Evolutionary conservation across 139 green algal genomes (phyloP).

Genomic region (Chloropicon primus): DNA sequence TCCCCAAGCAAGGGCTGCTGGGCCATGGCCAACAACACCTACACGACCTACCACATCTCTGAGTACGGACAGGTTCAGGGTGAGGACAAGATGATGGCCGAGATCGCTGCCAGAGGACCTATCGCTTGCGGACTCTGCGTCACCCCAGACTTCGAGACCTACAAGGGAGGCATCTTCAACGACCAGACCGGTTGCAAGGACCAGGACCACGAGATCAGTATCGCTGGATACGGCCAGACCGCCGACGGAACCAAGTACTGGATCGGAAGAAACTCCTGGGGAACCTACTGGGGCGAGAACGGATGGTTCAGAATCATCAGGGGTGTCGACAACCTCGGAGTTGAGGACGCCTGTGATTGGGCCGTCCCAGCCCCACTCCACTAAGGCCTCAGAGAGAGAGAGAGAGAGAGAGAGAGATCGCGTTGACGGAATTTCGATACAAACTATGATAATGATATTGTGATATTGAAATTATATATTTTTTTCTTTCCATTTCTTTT

Average conservation of each 20-base stretch:
- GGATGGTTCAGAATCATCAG: not conserved
- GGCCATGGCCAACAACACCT: conserved; percentile 7
- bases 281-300: conserved; percentile 38
- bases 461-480: no score
- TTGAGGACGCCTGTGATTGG: not conserved
- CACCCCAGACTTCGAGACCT: not conserved
- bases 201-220: conserved; percentile 8
- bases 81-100: conserved; percentile 11
- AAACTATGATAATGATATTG: no score
- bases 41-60: not conserved
- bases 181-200: not conserved
- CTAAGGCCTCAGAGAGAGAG: no score
- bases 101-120: not conserved
- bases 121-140: not conserved
- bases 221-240: conserved; percentile 5
- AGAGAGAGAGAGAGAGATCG: no score
- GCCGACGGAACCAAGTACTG: conserved; percentile 21
- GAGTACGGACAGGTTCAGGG: not conserved
- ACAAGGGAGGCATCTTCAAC: not conserved
- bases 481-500: no score
- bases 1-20: conserved; percentile 9
- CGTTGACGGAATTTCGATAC: no score
- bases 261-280: conserved; percentile 41
- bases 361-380: not conserved
- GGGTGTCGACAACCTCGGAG: not conserved